phyloP scores from a whole-genome alignment of 208 protist species.

The Crithidia bombi region DNA sequence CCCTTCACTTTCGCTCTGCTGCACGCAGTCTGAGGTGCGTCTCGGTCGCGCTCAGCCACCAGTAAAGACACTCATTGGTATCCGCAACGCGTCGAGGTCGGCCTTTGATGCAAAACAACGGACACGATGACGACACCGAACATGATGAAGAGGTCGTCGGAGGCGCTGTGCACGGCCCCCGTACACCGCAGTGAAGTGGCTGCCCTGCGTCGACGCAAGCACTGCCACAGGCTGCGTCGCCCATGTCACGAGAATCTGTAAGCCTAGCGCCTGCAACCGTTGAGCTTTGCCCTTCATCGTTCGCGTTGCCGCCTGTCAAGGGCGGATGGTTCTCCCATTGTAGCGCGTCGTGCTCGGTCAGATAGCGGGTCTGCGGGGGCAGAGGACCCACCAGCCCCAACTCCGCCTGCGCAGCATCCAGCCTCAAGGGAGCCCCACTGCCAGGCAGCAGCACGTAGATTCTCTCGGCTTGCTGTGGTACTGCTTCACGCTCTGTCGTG shows the following conservation, averaged over 20 bases:
- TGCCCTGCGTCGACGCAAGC: too few relatives aligned
- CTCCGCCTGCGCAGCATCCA: constrained; percentile 16
- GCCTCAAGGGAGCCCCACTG: constrained; percentile 18
- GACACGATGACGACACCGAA: too few relatives aligned
- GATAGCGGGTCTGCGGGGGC: constrained; percentile 24
- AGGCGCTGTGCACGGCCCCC: background rate
- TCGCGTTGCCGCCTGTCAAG: background rate
- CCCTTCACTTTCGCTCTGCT: background rate
- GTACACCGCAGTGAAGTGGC: too few relatives aligned
- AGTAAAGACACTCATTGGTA: constrained; percentile 66
- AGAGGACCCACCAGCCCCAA: constrained; percentile 27
- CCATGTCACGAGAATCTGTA: too few relatives aligned
- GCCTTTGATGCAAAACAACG: constrained; percentile 46
- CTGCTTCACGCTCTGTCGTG: background rate
- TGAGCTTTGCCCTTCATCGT: background rate
- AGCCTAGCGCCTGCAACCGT: too few relatives aligned
- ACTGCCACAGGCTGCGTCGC: background rate
- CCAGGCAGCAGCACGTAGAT: constrained; percentile 27
- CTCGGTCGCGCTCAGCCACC: constrained; percentile 55
- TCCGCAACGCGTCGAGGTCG: constrained; percentile 37
- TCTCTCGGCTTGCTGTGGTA: background rate
- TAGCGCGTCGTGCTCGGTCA: constrained; percentile 18
- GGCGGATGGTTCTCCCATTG: constrained; percentile 1
- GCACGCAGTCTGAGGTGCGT: constrained; percentile 47
- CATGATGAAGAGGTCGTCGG: background rate